Conservation (phyloP, 768 basidiomycete species). For the Paxillus rubicundulus region DNA sequence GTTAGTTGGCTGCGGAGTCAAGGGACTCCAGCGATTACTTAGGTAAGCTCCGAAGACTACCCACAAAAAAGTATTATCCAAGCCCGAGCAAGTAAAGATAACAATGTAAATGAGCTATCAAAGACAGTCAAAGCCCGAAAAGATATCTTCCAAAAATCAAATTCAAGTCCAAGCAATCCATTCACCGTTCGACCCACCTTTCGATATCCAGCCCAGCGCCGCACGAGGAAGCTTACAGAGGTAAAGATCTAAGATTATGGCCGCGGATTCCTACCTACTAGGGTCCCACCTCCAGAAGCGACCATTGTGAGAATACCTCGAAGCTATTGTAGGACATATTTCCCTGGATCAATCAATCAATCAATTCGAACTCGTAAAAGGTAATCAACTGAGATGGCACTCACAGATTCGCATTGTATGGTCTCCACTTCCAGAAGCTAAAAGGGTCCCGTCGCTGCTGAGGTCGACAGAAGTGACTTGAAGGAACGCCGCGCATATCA, state of each 20-base stretch:
- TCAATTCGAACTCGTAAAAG: constrained; percentile 7
- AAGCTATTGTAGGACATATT: constrained; percentile 26
- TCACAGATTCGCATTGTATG: constrained; percentile 37
- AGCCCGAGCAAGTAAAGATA: neutral
- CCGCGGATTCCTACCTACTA: neutral
- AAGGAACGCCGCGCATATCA: constrained; percentile 8
- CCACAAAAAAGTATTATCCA: neutral
- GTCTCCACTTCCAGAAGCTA: constrained; percentile 40
- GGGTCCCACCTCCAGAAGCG: neutral
- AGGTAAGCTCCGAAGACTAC: constrained; percentile 18
- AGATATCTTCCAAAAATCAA: neutral
- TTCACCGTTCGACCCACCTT: neutral
- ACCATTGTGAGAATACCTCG: neutral
- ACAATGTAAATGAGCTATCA: neutral
- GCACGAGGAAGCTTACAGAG: neutral
- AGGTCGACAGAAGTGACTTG: constrained; percentile 40
- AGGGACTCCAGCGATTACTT: constrained; percentile 10
- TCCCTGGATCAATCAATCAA: constrained; percentile 21
- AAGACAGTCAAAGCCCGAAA: too few relatives aligned
- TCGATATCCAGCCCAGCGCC: neutral
- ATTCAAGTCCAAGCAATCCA: neutral
- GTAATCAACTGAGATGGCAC: constrained; percentile 15
- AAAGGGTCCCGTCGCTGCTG: constrained; percentile 26
- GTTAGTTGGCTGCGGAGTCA: neutral
- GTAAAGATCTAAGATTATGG: neutral